Conservation (phyloP, 306 rosid species). For the Astragalus membranaceus region DNA sequence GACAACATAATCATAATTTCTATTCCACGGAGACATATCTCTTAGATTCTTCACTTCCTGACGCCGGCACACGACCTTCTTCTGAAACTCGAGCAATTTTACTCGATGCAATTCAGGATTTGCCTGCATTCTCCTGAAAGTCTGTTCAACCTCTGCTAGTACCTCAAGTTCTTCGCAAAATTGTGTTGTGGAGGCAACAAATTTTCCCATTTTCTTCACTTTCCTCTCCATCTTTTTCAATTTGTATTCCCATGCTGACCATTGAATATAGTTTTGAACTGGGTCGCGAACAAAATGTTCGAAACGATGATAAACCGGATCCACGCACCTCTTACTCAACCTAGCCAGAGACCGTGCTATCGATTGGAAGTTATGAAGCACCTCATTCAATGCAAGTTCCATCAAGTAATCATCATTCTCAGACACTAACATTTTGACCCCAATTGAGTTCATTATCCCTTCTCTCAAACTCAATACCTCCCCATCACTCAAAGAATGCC, state of each 20-base stretch:
- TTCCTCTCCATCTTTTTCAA: slow-evolving; percentile 81
- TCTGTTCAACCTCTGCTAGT: slow-evolving; percentile 71
- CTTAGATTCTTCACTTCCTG: slow-evolving; percentile 67
- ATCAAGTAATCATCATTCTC: slow-evolving; percentile 48
- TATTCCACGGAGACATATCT: slow-evolving; percentile 77
- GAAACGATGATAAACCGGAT: slow-evolving; percentile 59
- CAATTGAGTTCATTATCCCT: slow-evolving; percentile 48
- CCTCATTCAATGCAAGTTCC: slow-evolving; percentile 73
- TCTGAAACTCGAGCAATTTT: slow-evolving; percentile 59
- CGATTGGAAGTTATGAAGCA: slow-evolving; percentile 51
- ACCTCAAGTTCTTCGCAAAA: slow-evolving; percentile 71
- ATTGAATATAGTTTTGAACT: slow-evolving; percentile 36
- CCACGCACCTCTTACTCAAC: slow-evolving; percentile 58
- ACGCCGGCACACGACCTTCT: slow-evolving; percentile 58
- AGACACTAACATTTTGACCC: slow-evolving; percentile 61
- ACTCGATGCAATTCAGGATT: slow-evolving; percentile 30
- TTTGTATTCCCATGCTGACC: slow-evolving; percentile 72
- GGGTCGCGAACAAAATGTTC: slow-evolving; percentile 60
- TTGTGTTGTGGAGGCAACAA: slow-evolving; percentile 47
- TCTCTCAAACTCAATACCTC: slow-evolving; percentile 49
- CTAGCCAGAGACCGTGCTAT: slow-evolving; percentile 58
- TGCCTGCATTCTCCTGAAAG: slow-evolving; percentile 60
- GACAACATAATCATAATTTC: slow-evolving; percentile 58
- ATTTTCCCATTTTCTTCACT: slow-evolving; percentile 76
- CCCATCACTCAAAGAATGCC: slow-evolving; percentile 65